Conservation (phyloP, 139 green algal species). For the Dunaliella sp. region DNA sequence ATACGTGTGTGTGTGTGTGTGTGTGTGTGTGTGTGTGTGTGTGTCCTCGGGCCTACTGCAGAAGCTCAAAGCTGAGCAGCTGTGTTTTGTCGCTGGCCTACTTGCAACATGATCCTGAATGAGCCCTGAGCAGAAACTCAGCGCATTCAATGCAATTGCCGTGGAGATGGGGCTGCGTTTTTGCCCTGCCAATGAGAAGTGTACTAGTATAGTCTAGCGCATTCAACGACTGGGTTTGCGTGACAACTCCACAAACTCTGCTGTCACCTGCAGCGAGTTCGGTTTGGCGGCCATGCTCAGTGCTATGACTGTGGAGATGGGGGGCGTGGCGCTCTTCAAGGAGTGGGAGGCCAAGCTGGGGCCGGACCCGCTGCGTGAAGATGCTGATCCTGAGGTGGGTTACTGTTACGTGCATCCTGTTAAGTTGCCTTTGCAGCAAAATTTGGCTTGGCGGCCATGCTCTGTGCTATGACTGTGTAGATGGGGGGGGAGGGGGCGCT, state of each 20-base stretch:
- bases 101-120: no score
- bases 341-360: conserved; percentile 60
- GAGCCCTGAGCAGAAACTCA: no score
- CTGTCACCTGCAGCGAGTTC: conserved; percentile 27
- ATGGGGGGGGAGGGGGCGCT: conserved; percentile 52
- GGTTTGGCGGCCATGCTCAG: conserved; percentile 63
- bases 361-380: conserved; percentile 71
- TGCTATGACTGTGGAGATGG: conserved; percentile 79
- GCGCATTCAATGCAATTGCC: no score
- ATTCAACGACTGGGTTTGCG: no score
- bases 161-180: no score
- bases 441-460: conserved; percentile 52
- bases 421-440: no score
- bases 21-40: neutral
- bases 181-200: no score
- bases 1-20: no score
- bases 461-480: conserved; percentile 81
- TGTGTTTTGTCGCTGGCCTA: no score
- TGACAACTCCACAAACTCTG: no score
- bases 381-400: conserved; percentile 48
- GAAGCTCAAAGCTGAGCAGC: neutral
- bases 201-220: no score
- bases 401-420: no score
- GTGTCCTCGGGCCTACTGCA: neutral
- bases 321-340: conserved; percentile 51